Evolutionary conservation across 306 rosid species (phyloP), one percentile per base, ranked within the genome.

Genomic region (Vigna unguiculata): DNA sequence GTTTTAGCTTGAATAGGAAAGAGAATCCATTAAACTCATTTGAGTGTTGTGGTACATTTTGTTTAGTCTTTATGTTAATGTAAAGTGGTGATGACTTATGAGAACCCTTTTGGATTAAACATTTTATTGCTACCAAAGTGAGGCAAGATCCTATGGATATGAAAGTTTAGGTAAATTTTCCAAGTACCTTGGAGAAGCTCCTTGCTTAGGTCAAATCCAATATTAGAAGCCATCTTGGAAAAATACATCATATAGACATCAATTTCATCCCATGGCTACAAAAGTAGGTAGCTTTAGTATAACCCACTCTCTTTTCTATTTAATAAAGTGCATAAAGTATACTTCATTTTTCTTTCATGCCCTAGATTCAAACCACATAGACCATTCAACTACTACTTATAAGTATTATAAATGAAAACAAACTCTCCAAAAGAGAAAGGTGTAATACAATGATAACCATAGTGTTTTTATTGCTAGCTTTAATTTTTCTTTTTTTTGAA

Each of bases 171-270:
- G 75, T 32, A 30, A 40, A 34, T 57, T 82, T 40, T 74, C 69
- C 75, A 63, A 69, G 61, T 76, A 64, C 72, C 30, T 15, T 2
- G 80, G 83, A 73, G 75, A 67, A 49, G 45, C 64, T 72, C 46
- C 59, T 68, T 75, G 32, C 72, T 81, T 49, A 25, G 65, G 77
- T 67, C 77, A 75, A 83, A 66, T 62, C 54, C 41, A 62, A 41
- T 74, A 79, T 21, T 78, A 12, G 45, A 79, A 62, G 67, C 60
- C 59, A 36, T 74, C 53, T 45, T 61, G 69, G 41, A 62, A 69
- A 55, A 61, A 12, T 28, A 15, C 22, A 41, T 13, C 11, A 48
- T 40, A 64, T 47, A 7, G n/a, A 77, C 55, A 77, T 64, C 49
- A 53, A 76, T 76, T 49, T 71, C 32, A 43, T 9, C 38, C 16